Base-by-base conservation (phyloP, 1,139 yeast genomes). In the Geotrichum fermentans region DNA sequence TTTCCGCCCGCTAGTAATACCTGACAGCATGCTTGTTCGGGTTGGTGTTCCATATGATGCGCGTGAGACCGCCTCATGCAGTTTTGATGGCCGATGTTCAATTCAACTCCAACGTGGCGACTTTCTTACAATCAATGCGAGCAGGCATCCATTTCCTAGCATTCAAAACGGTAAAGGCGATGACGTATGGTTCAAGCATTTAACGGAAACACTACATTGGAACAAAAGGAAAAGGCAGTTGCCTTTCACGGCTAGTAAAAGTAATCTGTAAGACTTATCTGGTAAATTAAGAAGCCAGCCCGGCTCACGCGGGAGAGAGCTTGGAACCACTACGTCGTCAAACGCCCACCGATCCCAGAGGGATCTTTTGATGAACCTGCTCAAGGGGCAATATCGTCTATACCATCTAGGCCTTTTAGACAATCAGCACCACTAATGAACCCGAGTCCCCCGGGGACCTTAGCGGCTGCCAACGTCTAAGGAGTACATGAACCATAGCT, bases 1-100 rank as follows among this genome's bases (percentile, higher is more conserved):
- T 8, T 88, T 88, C 65, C 70, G 96, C 54, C 96, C 96, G 1
- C 68, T 88, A 36, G 77, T 88, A 16, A 73, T 88, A 24, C 96
- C 96, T 0, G 79, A 83, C 47, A 76, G 81, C 16, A 77, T 83
- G 43, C 75, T 80, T 60, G 73, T 88, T 29, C 73, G 80, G 58
- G 75, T 88, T 26, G 81, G 87, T 16, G 82, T 83, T 0, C 92
- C 92, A 0, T 70, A 73, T 46, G 73, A 74, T 41, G 79, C 89
- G 40, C 66, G 92, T 43, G 73, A 81, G 18, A 77, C 87, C 0
- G 90, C 89, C 0, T 83, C 89, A 87, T 83, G 86, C 35, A 78
- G 87, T 11, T 83, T 83, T 61, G 92, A 83, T 64, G 92, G 92
- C n/a, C 80, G 80, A 56, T 80, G 78, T 41, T 70, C 89, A 20